Conservation (phyloP, 352 stramenopile species). For the Phytophthora tubulina region DNA sequence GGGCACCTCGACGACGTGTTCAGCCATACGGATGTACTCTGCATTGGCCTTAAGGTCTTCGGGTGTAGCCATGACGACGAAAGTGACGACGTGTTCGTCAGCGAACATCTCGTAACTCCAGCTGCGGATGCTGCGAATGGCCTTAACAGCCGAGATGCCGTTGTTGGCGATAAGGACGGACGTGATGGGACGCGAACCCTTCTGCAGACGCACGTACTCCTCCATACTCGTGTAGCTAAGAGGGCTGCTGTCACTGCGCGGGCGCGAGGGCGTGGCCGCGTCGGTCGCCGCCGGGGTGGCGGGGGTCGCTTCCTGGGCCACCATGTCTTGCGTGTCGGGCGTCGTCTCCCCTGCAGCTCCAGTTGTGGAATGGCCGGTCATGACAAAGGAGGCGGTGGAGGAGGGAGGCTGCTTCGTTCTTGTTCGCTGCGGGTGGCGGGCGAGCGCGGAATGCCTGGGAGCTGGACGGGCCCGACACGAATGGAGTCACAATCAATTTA, state of each 20-base stretch:
- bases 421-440: conserved; percentile 35
- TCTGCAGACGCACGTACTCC: conserved; percentile 93
- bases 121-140: conserved; percentile 98
- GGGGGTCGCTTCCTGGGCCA: conserved; percentile 39
- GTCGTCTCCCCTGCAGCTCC: conserved; percentile 43
- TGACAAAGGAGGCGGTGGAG: conserved; percentile 12
- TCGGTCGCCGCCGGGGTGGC: conserved; percentile 1
- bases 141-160: conserved; percentile 99
- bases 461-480: no score
- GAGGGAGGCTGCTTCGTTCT: conserved; percentile 32
- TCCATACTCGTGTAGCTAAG: conserved; percentile 91
- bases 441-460: conserved; percentile 18
- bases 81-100: conserved; percentile 94
- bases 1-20: conserved; percentile 99
- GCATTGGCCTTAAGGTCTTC: conserved; percentile 99
- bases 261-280: conserved; percentile 22
- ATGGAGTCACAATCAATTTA: no score
- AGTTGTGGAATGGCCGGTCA: conserved; percentile 53
- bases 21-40: conserved; percentile 99
- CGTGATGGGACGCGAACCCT: conserved; percentile 93
- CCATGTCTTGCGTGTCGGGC: conserved; percentile 43
- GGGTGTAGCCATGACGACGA: conserved; percentile 99
- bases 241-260: conserved; percentile 69
- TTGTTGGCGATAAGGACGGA: conserved; percentile 99
- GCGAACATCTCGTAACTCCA: conserved; percentile 99